Evolutionary conservation across 2,329 filamentous ascomycete species (phyloP).

Genomic region (Fusarium phyllophilum): DNA sequence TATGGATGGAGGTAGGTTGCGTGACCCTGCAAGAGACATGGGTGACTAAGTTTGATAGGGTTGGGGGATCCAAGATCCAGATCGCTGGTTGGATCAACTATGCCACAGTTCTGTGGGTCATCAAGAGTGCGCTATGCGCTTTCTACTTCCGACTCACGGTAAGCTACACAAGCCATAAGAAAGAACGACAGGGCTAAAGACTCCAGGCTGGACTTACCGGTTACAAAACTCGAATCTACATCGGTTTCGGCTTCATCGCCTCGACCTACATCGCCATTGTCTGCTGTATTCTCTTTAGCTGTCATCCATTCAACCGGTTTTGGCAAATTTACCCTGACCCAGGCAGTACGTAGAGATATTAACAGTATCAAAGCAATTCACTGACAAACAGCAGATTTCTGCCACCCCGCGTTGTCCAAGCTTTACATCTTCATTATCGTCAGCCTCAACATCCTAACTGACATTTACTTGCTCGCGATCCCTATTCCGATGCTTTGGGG

Average conservation of each 20-base stretch:
- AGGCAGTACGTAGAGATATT: conserved; percentile 46
- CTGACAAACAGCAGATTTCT: conserved; percentile 22
- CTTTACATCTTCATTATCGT: conserved; percentile 52
- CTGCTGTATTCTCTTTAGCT: conserved; percentile 49
- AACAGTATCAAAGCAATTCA: too few relatives aligned
- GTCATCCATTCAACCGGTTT: conserved; percentile 49
- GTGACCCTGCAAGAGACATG: too few relatives aligned
- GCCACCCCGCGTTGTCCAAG: conserved; percentile 53
- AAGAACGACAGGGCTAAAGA: conserved; percentile 34
- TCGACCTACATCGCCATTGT: conserved; percentile 49
- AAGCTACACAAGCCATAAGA: neutral
- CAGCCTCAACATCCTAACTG: conserved; percentile 52
- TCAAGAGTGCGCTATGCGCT: conserved; percentile 63
- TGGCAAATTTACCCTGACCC: conserved; percentile 58
- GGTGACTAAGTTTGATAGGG: conserved; percentile 44
- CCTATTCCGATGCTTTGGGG: conserved; percentile 63
- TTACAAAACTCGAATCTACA: conserved; percentile 42
- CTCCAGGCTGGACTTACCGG: conserved; percentile 34
- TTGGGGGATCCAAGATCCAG: conserved; percentile 64
- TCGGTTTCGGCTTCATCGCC: conserved; percentile 49
- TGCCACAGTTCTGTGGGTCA: conserved; percentile 59
- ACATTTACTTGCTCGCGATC: conserved; percentile 54
- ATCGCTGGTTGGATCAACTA: conserved; percentile 64
- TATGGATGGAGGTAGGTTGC: conserved; percentile 44
- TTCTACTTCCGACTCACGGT: conserved; percentile 64